Base-by-base conservation (phyloP, 352 stramenopile genomes). In the Phytophthora macrochlamydospora region DNA sequence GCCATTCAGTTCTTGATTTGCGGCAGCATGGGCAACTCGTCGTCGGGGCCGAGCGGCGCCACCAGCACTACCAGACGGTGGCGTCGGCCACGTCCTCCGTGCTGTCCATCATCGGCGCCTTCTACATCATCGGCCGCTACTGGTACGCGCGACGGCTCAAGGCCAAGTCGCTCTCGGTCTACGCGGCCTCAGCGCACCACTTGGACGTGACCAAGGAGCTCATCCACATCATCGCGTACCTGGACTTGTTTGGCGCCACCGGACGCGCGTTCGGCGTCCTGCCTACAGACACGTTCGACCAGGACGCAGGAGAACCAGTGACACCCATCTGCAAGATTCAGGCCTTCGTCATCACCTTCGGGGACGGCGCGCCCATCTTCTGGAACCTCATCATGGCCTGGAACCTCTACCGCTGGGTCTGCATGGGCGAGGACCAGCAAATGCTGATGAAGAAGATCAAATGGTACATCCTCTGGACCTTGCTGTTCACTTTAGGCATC, bases 371-470 rank as follows among this genome's bases (percentile, higher is more conserved):
- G 24, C 87, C 87, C 28, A 93, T 94, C 56, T 79, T 75, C 37
- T 95, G 87, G 87, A 93, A 94, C 62, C 84, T 93, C 48, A 76
- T 95, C 24, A 95, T 95, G 83, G 84, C 85, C 40, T 75, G 87
- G 30, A 92, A 94, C 59, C 66, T 95, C 12, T 94, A 87, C 67
- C 83, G 81, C 18, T 95, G 87, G 87, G 79, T 95, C 5, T 93
- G 86, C 58, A 75, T 89, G 56, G 87, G 87, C 8, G 83, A 93
- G 51, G 86, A 95, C 66, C 84, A 93, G 69, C 83, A 87, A 50
- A 89, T 91, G 78, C 80, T 94, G 38, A 83, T 92, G 73, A 82
- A 85, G 45, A 87, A 85, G 56, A 92, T 95, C 70, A 92, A 93
- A 65, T 91, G 76, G 69, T 94, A 94, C 60, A 84, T 93, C 42